Evolutionary conservation across 192 early-diverging fungal species (phyloP).

Genomic region (Obelidium mucronatum): DNA sequence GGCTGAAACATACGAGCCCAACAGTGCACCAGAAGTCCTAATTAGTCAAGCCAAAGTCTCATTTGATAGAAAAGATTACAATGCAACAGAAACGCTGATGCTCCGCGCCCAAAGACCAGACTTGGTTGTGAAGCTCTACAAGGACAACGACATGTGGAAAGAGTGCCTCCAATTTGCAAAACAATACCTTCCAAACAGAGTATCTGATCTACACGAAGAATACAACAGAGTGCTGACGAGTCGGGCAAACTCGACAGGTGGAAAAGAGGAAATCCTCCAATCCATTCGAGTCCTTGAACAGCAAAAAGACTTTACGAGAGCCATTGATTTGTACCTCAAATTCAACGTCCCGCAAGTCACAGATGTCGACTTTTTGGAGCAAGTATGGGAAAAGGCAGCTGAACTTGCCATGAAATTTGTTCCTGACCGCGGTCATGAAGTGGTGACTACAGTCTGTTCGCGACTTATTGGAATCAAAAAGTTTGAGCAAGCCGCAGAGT

Average conservation of each 20-base stretch:
- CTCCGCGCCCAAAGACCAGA: constrained; percentile 69
- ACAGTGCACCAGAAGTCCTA: constrained; percentile 61
- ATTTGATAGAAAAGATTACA: constrained; percentile 64
- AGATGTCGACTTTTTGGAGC: constrained; percentile 55
- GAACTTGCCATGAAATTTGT: constrained; percentile 68
- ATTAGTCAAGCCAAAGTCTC: constrained; percentile 66
- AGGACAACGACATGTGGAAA: constrained; percentile 65
- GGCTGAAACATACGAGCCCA: constrained; percentile 65
- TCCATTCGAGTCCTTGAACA: constrained; percentile 61
- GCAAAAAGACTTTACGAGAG: constrained; percentile 63
- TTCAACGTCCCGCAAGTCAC: constrained; percentile 50
- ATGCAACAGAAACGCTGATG: constrained; percentile 62
- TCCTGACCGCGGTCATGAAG: constrained; percentile 58
- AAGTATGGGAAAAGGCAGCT: constrained; percentile 64
- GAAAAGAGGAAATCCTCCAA: constrained; percentile 62
- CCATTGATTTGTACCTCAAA: constrained; percentile 70
- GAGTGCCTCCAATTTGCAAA: constrained; percentile 68
- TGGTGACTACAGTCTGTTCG: constrained; percentile 54
- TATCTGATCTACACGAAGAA: constrained; percentile 61
- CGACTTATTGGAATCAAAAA: constrained; percentile 55
- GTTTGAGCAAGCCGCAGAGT: constrained; percentile 61
- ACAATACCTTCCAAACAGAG: constrained; percentile 62
- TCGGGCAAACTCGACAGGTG: constrained; percentile 45
- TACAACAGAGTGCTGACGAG: constrained; percentile 56
- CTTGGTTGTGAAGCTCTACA: constrained; percentile 66